Evolutionary conservation across 2,329 filamentous ascomycete genomes (phyloP).

Genomic region (Akanthomyces lecanii): DNA sequence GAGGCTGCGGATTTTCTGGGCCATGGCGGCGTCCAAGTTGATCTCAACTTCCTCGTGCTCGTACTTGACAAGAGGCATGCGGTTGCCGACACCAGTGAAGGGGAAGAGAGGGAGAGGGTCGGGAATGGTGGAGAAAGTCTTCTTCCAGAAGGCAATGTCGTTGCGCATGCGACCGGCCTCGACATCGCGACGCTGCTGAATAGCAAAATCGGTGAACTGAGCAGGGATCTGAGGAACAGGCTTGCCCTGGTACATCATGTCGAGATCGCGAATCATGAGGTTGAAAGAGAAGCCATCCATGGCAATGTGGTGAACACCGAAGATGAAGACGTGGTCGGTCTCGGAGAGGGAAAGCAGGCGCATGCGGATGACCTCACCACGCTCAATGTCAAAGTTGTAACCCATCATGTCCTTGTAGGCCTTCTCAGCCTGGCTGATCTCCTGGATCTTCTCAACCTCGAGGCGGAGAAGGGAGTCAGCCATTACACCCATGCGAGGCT

Average conservation of each 20-base stretch:
- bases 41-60: constrained; percentile 18
- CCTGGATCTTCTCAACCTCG: constrained; percentile 23
- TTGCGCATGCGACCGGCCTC: constrained; percentile 21
- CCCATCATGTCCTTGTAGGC: constrained; percentile 29
- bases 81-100: constrained; percentile 15
- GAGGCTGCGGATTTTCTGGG: constrained; percentile 18
- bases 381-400: constrained; percentile 35
- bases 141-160: constrained; percentile 23
- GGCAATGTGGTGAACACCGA: constrained; percentile 47
- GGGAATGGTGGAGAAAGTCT: constrained; percentile 17
- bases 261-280: constrained; percentile 41
- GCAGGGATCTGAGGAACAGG: constrained; percentile 25
- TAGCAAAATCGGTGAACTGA: constrained; percentile 34
- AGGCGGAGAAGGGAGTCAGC: constrained; percentile 26
- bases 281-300: constrained; percentile 46
- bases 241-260: constrained; percentile 36
- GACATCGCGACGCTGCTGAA: constrained; percentile 28
- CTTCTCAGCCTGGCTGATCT: constrained; percentile 22
- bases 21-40: constrained; percentile 16
- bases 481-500: constrained; percentile 25
- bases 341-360: constrained; percentile 32
- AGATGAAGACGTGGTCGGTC: constrained; percentile 36
- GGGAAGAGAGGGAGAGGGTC: constrained; percentile 21
- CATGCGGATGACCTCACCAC: constrained; percentile 31
- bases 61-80: constrained; percentile 18